Evolutionary conservation across 768 basidiomycete genomes (phyloP).

Genomic region (Rhodosporidiobolus odoratus): DNA sequence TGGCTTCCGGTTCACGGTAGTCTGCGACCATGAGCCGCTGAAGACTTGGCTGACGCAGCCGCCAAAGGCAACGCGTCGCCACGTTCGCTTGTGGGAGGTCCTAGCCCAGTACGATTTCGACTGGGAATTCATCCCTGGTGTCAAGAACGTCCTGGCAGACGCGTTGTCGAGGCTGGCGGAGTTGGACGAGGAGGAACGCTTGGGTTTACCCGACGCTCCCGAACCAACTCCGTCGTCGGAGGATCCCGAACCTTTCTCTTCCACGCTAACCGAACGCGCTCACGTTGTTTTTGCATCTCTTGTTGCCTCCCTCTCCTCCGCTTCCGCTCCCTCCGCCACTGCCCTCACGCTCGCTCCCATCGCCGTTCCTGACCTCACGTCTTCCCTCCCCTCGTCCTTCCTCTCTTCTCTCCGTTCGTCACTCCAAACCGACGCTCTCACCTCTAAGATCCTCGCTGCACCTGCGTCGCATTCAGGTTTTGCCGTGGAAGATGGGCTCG

Average conservation of each 20-base stretch:
- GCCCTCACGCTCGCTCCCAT: neutral
- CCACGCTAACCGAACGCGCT: neutral
- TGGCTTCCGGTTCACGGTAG: constrained; percentile 4
- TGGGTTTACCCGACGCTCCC: neutral
- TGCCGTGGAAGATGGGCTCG: neutral
- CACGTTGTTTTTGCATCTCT: neutral
- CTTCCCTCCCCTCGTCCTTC: neutral
- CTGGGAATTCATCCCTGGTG: neutral
- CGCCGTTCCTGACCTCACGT: neutral
- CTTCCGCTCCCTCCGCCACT: neutral
- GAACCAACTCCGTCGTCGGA: neutral
- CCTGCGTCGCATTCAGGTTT: neutral
- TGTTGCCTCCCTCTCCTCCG: neutral
- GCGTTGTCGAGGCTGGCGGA: neutral
- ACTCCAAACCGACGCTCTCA: neutral
- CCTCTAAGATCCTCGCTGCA: neutral
- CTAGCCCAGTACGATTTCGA: neutral
- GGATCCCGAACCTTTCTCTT: neutral
- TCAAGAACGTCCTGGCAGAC: neutral
- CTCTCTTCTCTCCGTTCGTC: neutral
- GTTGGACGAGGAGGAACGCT: neutral
- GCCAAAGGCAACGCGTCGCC: neutral
- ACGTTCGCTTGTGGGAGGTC: constrained; percentile 8
- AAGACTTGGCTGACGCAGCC: neutral
- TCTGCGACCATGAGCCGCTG: neutral